Base-by-base conservation (phyloP, 495 filamentous ascomycete species). In the Annulohypoxylon bovei region DNA sequence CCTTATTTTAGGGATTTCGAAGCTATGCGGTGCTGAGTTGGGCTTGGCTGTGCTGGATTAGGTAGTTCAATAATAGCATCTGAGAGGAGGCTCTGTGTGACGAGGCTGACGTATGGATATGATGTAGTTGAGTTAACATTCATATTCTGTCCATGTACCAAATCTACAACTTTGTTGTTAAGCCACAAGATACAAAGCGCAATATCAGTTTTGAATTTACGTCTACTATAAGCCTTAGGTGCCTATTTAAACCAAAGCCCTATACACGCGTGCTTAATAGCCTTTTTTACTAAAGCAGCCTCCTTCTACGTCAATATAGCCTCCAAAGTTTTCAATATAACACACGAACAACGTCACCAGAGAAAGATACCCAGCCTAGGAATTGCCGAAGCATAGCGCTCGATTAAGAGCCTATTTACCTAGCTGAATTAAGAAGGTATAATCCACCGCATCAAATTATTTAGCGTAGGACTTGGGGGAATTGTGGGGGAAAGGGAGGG, bases 351-450 rank as follows among this genome's bases (percentile, higher is more conserved):
- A 56, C 27, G 14, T 39, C 53, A 50, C 30, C 11, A n/a, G 2
- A 8, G 18, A 30, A 30, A 27, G 42, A 37, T 14, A 14, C 4
- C 22, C 18, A 42, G 4, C 1, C 23, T n/a, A 39, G 8, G 9
- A 8, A 46, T n/a, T 16, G 11, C 37, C 22, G 28, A 49, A 71
- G 33, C 40, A 58, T 12, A 52, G 25, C 64, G 54, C 65, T 72
- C 42, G 3, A 67, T 71, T 71, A 39, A 62, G 58, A 68, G 56
- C 49, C 64, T 72, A 65, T 56, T 66, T 66, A 59, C 55, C 54
- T 65, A 72, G 64, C 65, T 68, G 30, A 67, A 67, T 62, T 56
- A 55, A 28, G 37, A 37, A 53, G 61, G 54, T 70, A 58, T 61
- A 52, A 62, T 70, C 55, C 23, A 56, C 42, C 66, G 46, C 59